Evolutionary conservation across 768 basidiomycete species (phyloP).

Genomic region (Lactarius evosmus): DNA sequence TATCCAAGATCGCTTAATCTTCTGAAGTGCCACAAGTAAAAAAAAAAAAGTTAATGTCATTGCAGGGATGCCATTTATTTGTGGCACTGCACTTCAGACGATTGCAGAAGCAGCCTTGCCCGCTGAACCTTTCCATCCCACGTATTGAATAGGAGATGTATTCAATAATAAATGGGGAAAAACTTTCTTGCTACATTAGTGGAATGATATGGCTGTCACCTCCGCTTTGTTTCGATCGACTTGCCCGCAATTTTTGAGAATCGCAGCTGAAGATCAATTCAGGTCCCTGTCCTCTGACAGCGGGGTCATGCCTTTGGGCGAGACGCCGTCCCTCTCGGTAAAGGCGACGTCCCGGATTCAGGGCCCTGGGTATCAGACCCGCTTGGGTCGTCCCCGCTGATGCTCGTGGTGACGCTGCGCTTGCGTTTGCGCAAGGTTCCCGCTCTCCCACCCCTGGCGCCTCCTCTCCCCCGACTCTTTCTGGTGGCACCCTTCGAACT

Average conservation of each 20-base stretch:
- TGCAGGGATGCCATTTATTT: no score
- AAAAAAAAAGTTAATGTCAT: no score
- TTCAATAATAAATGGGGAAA: not conserved
- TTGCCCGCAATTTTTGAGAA: not conserved
- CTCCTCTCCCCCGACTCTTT: conserved; percentile 20
- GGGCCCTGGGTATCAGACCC: not conserved
- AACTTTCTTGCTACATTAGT: not conserved
- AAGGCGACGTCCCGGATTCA: conserved; percentile 31
- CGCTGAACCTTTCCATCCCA: not conserved
- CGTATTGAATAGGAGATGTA: not conserved
- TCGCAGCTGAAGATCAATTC: not conserved
- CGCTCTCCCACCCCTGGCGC: conserved; percentile 19
- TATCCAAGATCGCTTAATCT: no score
- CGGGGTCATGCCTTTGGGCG: conserved; percentile 21
- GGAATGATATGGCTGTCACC: not conserved
- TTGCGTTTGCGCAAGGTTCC: conserved; percentile 25
- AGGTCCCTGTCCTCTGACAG: conserved; percentile 11
- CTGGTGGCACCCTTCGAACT: not conserved
- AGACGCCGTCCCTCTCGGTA: conserved; percentile 7
- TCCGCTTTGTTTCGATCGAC: not conserved
- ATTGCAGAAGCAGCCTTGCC: not conserved
- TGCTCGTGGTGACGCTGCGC: conserved; percentile 22
- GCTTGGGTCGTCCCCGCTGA: conserved; percentile 6
- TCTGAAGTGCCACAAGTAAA: no score
- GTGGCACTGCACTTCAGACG: no score